phyloP scores from a whole-genome alignment of 164 flowering plant species.

The Magnolia sinica region DNA sequence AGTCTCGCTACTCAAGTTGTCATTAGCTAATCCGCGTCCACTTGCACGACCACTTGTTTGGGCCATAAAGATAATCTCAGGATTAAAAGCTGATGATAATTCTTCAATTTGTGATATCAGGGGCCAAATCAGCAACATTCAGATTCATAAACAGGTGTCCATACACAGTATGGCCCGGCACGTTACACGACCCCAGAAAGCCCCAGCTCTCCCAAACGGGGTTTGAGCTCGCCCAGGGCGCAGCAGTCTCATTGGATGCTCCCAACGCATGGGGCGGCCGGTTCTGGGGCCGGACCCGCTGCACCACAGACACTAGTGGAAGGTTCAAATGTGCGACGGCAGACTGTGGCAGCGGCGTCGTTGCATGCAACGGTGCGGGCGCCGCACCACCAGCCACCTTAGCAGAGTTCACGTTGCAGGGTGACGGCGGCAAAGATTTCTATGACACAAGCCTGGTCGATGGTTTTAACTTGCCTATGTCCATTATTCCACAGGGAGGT shows the following conservation, averaged over 20 bases:
- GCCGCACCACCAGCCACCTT: conserved; percentile 40
- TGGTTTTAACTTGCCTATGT: conserved; percentile 30
- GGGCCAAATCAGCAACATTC: conserved; percentile 15
- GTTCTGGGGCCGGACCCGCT: conserved; percentile 41
- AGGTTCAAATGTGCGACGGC: conserved; percentile 29
- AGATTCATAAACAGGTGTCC: conserved; percentile 32
- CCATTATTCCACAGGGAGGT: conserved; percentile 8
- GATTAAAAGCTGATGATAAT: no score
- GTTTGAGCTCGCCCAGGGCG: conserved; percentile 21
- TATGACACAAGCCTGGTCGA: conserved; percentile 41
- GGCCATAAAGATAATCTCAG: conserved; percentile 23
- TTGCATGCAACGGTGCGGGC: conserved; percentile 36
- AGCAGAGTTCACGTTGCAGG: conserved; percentile 32
- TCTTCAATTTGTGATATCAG: neutral
- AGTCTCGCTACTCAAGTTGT: no score
- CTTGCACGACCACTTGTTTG: conserved; percentile 81
- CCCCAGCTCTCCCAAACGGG: conserved; percentile 23
- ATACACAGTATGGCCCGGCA: conserved; percentile 39
- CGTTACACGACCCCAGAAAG: conserved; percentile 18
- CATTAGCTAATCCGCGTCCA: conserved; percentile 33
- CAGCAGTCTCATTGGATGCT: conserved; percentile 9
- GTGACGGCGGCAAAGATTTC: conserved; percentile 17
- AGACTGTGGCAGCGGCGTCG: conserved; percentile 32
- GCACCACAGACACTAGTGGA: conserved; percentile 22
- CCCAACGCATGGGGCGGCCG: conserved; percentile 36